A percentile compares a stretch with the other conserved stretches of the same genome.
Evolutionary conservation across 352 stramenopile species (phyloP).

Genomic region (Phytophthora syringae): DNA sequence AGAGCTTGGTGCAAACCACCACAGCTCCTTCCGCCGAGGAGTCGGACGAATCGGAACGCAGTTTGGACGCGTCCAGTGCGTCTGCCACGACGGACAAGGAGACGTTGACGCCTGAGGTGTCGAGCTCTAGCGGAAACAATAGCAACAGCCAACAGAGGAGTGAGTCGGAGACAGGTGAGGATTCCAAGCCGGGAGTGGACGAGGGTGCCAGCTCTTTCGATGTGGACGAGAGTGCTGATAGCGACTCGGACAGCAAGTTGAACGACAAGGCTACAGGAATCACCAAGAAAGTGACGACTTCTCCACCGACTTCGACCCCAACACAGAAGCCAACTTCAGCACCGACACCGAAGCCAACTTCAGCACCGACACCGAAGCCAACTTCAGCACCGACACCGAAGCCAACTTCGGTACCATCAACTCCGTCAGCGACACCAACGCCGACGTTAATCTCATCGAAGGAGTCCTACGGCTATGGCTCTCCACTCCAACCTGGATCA

Average conservation of each 20-base stretch:
- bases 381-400: slow-evolving; percentile 2
- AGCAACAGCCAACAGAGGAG: background rate
- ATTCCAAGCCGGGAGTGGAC: slow-evolving; percentile 8
- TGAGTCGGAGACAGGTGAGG: background rate
- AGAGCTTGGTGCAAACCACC: slow-evolving; percentile 17
- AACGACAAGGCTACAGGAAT: slow-evolving; percentile 6
- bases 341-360: too few species aligned
- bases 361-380: too few species aligned
- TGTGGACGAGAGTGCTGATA: slow-evolving; percentile 3
- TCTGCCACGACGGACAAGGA: background rate
- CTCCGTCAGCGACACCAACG: slow-evolving; percentile 7
- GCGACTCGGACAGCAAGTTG: slow-evolving; percentile 16
- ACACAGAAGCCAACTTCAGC: background rate
- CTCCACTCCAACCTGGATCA: background rate
- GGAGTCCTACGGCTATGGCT: background rate
- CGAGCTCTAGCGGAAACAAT: background rate
- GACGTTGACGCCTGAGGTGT: background rate
- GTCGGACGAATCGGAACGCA: background rate
- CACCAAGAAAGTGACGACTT: slow-evolving; percentile 7
- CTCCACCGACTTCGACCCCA: background rate
- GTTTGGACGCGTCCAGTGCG: background rate
- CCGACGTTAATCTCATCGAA: slow-evolving; percentile 2
- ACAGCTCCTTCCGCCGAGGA: slow-evolving; percentile 1
- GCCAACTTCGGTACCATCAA: too few species aligned
- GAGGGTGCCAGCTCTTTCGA: slow-evolving; percentile 9